Evolutionary conservation across 139 green algal species (phyloP).

Genomic region (Tetradesmus obliquus): DNA sequence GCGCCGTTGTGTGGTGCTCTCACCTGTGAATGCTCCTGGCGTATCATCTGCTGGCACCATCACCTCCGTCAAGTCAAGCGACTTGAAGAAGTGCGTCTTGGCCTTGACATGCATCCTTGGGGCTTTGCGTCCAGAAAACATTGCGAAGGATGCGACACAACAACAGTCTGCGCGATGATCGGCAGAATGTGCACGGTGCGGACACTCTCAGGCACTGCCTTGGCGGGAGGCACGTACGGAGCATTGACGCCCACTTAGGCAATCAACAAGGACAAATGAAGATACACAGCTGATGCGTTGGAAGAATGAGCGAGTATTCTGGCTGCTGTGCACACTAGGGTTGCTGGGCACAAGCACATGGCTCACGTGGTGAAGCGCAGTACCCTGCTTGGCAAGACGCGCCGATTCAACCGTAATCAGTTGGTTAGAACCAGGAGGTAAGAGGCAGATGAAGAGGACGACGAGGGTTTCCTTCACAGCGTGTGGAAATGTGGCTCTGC

Average conservation of each 20-base stretch:
- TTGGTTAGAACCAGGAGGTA: too few relatives aligned
- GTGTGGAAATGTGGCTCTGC: too few relatives aligned
- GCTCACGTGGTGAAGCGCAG: neutral
- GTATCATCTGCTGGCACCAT: neutral
- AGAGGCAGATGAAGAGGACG: too few relatives aligned
- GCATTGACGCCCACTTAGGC: too few relatives aligned
- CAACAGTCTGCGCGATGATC: neutral
- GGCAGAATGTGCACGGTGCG: neutral
- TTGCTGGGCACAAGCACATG: neutral
- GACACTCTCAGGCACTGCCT: neutral
- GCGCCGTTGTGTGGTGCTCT: neutral
- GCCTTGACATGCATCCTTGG: slow-evolving; percentile 7
- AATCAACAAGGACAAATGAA: too few relatives aligned
- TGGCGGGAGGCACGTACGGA: too few relatives aligned
- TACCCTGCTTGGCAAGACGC: neutral
- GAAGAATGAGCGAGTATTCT: neutral
- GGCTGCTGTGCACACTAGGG: neutral
- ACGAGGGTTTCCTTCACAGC: too few relatives aligned
- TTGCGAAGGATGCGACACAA: neutral
- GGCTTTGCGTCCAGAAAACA: neutral
- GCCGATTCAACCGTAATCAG: neutral
- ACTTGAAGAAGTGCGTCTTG: slow-evolving; percentile 41
- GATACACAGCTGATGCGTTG: neutral
- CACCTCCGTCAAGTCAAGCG: slow-evolving; percentile 9
- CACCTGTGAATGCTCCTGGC: slow-evolving; percentile 26